Percentiles rank a stretch among this genome's conserved stretches.
Evolutionary conservation across 495 filamentous ascomycete genomes (phyloP).

Genomic region (Penicillium coprophilum): DNA sequence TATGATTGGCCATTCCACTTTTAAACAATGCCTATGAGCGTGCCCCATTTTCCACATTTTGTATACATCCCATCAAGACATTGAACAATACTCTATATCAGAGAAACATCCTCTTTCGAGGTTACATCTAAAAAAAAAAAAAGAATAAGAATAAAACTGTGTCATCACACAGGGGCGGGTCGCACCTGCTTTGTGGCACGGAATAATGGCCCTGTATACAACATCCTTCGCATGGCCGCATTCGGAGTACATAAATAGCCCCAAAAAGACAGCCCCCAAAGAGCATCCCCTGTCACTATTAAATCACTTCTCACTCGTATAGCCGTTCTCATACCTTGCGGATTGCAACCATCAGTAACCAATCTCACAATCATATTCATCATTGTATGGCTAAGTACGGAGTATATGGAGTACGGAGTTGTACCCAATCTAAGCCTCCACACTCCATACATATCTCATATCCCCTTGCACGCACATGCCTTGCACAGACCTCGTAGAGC

Average conservation of each 20-base stretch:
- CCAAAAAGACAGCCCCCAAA: neutral
- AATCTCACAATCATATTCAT: constrained; percentile 9
- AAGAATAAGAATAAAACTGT: neutral
- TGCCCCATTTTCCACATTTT: neutral
- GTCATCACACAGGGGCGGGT: constrained; percentile 6
- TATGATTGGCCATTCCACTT: neutral
- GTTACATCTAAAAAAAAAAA: neutral
- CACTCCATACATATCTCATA: neutral
- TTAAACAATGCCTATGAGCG: neutral
- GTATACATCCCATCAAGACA: neutral
- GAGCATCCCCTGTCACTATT: neutral
- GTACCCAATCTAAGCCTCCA: neutral
- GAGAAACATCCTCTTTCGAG: neutral
- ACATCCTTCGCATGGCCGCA: neutral
- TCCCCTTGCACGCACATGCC: constrained; percentile 5
- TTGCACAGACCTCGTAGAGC: neutral
- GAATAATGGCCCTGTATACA: constrained; percentile 4
- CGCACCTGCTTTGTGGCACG: constrained; percentile 8
- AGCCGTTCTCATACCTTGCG: neutral
- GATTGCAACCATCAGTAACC: neutral
- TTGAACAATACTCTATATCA: neutral
- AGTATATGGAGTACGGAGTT: neutral
- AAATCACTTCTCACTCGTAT: neutral
- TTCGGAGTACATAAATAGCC: constrained; percentile 1
- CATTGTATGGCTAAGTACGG: neutral